Percentiles rank a stretch among this genome's conserved stretches.
These are phyloP conservation scores for Cryomyces minteri DNA, from an alignment of 495 filamentous ascomycete species.

Conservation along the genomic window DNA sequence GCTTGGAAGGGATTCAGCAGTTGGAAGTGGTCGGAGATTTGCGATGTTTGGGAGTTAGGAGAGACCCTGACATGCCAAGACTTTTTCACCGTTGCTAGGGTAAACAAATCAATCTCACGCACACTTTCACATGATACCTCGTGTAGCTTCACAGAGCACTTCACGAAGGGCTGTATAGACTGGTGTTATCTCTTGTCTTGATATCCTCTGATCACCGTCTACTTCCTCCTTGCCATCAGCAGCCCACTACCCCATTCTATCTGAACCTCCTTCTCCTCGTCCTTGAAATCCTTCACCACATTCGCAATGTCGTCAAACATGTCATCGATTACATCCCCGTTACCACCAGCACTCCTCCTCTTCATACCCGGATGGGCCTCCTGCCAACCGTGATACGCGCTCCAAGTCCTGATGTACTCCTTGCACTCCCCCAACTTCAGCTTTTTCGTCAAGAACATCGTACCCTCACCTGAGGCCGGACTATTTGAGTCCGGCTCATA, in stretches of 20 bases:
- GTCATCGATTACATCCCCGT: slow-evolving; percentile 32
- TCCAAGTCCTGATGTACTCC: slow-evolving; percentile 37
- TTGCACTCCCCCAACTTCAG: slow-evolving; percentile 35
- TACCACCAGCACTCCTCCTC: slow-evolving; percentile 27
- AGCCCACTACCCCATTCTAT: slow-evolving; percentile 37
- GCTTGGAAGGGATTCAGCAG: no score
- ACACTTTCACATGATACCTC: no score
- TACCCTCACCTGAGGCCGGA: slow-evolving; percentile 23
- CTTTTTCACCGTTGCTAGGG: no score
- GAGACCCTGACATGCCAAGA: no score
- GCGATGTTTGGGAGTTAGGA: no score
- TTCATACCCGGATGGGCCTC: slow-evolving; percentile 25
- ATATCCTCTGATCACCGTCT: neutral
- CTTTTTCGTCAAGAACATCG: slow-evolving; percentile 29
- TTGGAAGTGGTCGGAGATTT: no score
- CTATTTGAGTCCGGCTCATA: slow-evolving; percentile 31
- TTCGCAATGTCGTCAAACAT: slow-evolving; percentile 34
- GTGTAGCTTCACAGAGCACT: no score
- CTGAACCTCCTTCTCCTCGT: slow-evolving; percentile 26
- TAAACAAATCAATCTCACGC: no score
- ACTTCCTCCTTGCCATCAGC: slow-evolving; percentile 31
- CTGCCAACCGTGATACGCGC: slow-evolving; percentile 35
- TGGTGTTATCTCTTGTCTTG: neutral
- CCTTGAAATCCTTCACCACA: slow-evolving; percentile 29
- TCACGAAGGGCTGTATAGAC: no score